phyloP scores from a whole-genome alignment of 2,329 filamentous ascomycete genomes.

The Cladosporium halotolerans region DNA sequence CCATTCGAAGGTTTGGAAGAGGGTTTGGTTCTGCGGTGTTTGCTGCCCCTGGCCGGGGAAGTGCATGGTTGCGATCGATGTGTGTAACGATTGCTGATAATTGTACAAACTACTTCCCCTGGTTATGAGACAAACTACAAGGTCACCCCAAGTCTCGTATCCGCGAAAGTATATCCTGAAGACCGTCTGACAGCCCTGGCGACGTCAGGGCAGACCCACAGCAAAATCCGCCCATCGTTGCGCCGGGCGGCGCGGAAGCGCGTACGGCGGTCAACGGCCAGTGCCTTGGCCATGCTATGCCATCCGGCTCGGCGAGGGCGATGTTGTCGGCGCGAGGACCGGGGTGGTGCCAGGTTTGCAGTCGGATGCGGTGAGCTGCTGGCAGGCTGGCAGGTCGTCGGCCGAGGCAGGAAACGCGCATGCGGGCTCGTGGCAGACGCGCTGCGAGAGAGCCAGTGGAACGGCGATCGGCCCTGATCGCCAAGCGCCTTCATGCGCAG shows the following conservation, averaged over 20 bases:
- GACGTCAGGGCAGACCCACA: conserved; percentile 11
- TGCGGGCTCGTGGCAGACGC: no score
- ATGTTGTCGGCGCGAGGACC: not conserved
- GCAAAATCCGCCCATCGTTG: conserved; percentile 1
- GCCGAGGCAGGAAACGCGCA: no score
- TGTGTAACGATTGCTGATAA: no score
- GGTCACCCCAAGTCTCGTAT: not conserved
- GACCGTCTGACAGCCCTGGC: not conserved
- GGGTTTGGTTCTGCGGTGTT: conserved; percentile 37
- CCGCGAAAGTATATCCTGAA: not conserved
- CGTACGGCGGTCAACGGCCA: conserved; percentile 1
- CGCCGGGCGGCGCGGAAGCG: conserved; percentile 1
- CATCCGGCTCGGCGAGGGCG: not conserved
- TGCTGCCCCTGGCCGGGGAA: not conserved
- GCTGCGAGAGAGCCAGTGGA: not conserved
- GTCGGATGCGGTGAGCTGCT: conserved; percentile 3
- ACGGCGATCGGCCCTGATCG: conserved; percentile 1
- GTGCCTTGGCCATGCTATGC: conserved; percentile 2
- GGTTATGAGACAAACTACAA: no score
- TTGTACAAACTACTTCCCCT: no score
- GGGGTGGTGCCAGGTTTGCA: not conserved
- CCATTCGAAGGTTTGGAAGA: conserved; percentile 71
- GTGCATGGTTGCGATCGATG: not conserved
- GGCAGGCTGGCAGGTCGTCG: not conserved
- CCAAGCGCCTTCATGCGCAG: not conserved